Conservation (phyloP, 345 rosid genomes). For the Citrus hindsii region DNA sequence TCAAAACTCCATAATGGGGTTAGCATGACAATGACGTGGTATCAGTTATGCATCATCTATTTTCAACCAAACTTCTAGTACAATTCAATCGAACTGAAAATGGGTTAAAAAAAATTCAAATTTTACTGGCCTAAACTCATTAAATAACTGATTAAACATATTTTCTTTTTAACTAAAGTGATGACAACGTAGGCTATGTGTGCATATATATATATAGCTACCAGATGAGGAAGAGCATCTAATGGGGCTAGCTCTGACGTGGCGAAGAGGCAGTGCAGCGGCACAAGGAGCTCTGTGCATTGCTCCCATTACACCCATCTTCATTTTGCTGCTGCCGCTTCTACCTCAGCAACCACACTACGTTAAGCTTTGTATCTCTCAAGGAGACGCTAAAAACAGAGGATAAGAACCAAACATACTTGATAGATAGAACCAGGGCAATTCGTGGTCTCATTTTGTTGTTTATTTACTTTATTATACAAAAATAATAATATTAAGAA, state of each 20-base stretch:
- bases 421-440: constrained; percentile 4
- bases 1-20: neutral
- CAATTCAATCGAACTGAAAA: neutral
- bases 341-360: neutral
- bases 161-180: neutral
- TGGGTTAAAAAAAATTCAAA: neutral
- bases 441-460: neutral
- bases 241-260: constrained; percentile 35
- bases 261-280: constrained; percentile 34
- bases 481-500: neutral
- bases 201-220: neutral
- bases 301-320: constrained; percentile 31
- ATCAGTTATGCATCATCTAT: neutral
- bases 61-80: neutral
- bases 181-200: neutral
- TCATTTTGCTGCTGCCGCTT: constrained; percentile 18
- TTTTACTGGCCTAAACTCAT: neutral
- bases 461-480: neutral
- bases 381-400: neutral
- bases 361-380: neutral
- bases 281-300: constrained; percentile 37
- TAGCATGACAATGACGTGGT: neutral
- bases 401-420: constrained; percentile 22
- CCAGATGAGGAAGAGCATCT: constrained; percentile 51
- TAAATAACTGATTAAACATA: neutral